phyloP scores from a whole-genome alignment of 2,329 filamentous ascomycete genomes.

The Paradendryphiella salina region DNA sequence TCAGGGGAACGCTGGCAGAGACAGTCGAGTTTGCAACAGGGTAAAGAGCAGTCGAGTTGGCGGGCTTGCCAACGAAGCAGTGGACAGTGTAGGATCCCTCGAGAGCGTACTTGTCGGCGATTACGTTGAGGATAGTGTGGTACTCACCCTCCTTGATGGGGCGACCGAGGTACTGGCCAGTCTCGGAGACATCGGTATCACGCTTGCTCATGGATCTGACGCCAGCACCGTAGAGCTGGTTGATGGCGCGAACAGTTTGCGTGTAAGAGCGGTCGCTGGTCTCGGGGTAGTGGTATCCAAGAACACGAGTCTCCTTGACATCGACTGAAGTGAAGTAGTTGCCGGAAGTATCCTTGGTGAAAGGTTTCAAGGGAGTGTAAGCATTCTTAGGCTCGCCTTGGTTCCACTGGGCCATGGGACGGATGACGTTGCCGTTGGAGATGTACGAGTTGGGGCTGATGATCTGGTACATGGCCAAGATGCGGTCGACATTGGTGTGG shows the following conservation, averaged over 20 bases:
- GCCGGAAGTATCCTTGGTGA: slow-evolving; percentile 38
- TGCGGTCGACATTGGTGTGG: slow-evolving; percentile 46
- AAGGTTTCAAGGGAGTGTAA: slow-evolving; percentile 52
- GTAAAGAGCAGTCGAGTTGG: slow-evolving; percentile 23
- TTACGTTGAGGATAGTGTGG: slow-evolving; percentile 40
- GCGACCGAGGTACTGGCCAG: slow-evolving; percentile 39
- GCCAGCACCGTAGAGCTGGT: slow-evolving; percentile 47
- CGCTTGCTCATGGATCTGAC: slow-evolving; percentile 39
- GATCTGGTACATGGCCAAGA: slow-evolving; percentile 76
- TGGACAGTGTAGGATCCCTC: slow-evolving; percentile 44
- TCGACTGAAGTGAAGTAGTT: slow-evolving; percentile 53
- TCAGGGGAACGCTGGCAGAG: slow-evolving; percentile 2
- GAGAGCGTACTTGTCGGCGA: slow-evolving; percentile 42
- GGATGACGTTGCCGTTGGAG: slow-evolving; percentile 47
- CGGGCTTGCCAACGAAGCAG: slow-evolving; percentile 42
- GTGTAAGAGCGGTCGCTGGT: slow-evolving; percentile 28
- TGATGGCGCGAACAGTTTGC: slow-evolving; percentile 34
- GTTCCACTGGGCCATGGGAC: slow-evolving; percentile 49
- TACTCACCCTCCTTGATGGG: slow-evolving; percentile 42
- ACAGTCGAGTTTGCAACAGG: slow-evolving; percentile 26
- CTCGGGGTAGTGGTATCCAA: slow-evolving; percentile 47
- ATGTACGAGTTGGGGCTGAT: slow-evolving; percentile 73
- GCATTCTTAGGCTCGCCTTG: slow-evolving; percentile 53
- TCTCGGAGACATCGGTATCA: slow-evolving; percentile 8
- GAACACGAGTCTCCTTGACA: slow-evolving; percentile 48